These are phyloP conservation scores for Torrubiellomyces zombiae DNA, from an alignment of 2,329 filamentous ascomycete species.

Conservation along the genomic window DNA sequence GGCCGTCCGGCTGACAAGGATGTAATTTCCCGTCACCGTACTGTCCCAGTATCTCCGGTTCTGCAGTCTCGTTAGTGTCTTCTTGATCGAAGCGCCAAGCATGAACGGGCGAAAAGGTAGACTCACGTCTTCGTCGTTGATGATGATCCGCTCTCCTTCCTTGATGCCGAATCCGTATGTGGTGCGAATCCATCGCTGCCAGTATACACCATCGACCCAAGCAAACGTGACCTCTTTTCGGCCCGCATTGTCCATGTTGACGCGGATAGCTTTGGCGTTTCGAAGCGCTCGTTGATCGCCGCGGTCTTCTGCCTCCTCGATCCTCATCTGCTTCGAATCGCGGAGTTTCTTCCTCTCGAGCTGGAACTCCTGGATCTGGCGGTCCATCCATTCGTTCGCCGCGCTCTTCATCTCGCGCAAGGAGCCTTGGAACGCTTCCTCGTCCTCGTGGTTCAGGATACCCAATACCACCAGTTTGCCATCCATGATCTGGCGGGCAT, in stretches of 20 bases:
- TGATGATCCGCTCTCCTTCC: conserved; percentile 81
- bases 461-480: conserved; percentile 89
- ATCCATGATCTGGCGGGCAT: conserved; percentile 89
- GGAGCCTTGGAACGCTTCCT: conserved; percentile 61
- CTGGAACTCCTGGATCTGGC: conserved; percentile 81
- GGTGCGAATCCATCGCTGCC: conserved; percentile 92
- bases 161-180: conserved; percentile 84
- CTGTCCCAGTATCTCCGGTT: conserved; percentile 90
- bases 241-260: conserved; percentile 77
- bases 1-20: conserved; percentile 74
- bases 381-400: conserved; percentile 95
- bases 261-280: conserved; percentile 75
- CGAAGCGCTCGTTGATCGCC: conserved; percentile 76
- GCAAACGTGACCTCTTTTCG: conserved; percentile 86
- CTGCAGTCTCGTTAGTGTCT: conserved; percentile 23
- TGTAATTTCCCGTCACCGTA: conserved; percentile 76
- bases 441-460: conserved; percentile 63
- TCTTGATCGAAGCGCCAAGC: too few relatives aligned
- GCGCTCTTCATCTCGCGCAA: conserved; percentile 90
- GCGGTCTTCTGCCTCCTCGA: conserved; percentile 90
- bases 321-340: conserved; percentile 84
- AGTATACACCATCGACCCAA: conserved; percentile 94
- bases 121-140: conserved; percentile 93
- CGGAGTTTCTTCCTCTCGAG: conserved; percentile 84
- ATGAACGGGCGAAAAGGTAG: neutral